Base-by-base conservation (phyloP, 208 protist species). In the Trypanosoma avium region DNA sequence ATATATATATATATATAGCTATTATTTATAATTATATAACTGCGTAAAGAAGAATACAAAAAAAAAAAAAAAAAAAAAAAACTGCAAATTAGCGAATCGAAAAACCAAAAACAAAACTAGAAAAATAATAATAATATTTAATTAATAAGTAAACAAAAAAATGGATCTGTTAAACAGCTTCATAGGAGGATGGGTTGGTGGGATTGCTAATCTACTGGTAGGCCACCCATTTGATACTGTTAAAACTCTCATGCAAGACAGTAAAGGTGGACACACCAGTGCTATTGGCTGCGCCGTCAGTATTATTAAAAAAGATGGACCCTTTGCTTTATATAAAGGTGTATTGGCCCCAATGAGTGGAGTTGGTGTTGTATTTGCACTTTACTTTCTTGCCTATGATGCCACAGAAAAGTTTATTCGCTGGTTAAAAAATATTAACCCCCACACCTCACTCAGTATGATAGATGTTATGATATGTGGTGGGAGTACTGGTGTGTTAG, bases 141-240 rank as follows among this genome's bases (percentile, higher is more conserved):
- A n/a, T n/a, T n/a, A n/a, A n/a, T n/a, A n/a, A n/a, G n/a, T n/a
- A n/a, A n/a, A 38, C 26, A 53, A n/a, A 52, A 70, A 1, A 38
- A 67, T 79, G 59, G 60, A 69, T 13, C 19, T 67, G 19, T 13
- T 61, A 29, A 69, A 35, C 10, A 75, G 60, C 36, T 83, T 71
- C 36, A 30, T 79, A 19, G 47, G 64, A 15, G 81, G 81, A 21
- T 79, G 70, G 77, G 40, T 70, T 2, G 74, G 73, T 8, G 81
- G 81, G 13, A 45, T 82, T 27, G 73, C 46, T 9, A 57, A 58
- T 30, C 49, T 75, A 6, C 29, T 79, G 4, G 73, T 73, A 13
- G 73, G 68, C 22, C 68, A 82, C 57, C 81, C 81, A 22, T 79
- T 83, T 40, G 81, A 87, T 67, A 84, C 81, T 10, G 67, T 87